Conservation (phyloP, 1,139 yeast species). For the Pneumocystis oryctolagi region DNA sequence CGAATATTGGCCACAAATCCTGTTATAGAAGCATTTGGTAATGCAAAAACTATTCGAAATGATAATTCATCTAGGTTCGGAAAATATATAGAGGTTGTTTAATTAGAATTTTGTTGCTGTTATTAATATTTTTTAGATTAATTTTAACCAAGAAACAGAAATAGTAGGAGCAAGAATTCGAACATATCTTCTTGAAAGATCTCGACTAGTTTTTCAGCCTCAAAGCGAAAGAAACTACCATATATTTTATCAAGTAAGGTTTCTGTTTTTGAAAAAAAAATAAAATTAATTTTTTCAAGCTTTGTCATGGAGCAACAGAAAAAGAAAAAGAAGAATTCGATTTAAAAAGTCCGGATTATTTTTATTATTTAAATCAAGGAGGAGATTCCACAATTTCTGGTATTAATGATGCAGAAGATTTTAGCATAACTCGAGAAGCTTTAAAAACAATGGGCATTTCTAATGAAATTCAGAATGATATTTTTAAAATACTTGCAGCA, state of each 20-base stretch:
- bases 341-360: conserved; percentile 47
- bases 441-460: conserved; percentile 63
- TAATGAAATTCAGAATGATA: conserved; percentile 43
- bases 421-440: conserved; percentile 58
- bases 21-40: conserved; percentile 97
- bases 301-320: conserved; percentile 59
- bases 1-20: conserved; percentile 96
- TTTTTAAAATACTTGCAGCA: conserved; percentile 74
- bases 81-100: conserved; percentile 61
- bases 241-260: conserved; percentile 58
- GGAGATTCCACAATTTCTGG: conserved; percentile 59
- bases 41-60: conserved; percentile 92
- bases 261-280: not conserved
- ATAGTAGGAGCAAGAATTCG: conserved; percentile 90
- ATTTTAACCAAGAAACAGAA: conserved; percentile 56
- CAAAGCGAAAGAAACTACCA: conserved; percentile 80
- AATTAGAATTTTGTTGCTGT: not conserved
- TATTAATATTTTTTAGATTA: conserved; percentile 23
- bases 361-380: conserved; percentile 79
- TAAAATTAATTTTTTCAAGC: conserved; percentile 13
- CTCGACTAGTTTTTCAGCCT: conserved; percentile 90
- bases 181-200: conserved; percentile 82
- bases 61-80: conserved; percentile 97
- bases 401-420: conserved; percentile 71
- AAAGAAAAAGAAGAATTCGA: conserved; percentile 46